Base-by-base conservation (phyloP, 176 grass and related monocot genomes). In the Melocanna baccifera region DNA sequence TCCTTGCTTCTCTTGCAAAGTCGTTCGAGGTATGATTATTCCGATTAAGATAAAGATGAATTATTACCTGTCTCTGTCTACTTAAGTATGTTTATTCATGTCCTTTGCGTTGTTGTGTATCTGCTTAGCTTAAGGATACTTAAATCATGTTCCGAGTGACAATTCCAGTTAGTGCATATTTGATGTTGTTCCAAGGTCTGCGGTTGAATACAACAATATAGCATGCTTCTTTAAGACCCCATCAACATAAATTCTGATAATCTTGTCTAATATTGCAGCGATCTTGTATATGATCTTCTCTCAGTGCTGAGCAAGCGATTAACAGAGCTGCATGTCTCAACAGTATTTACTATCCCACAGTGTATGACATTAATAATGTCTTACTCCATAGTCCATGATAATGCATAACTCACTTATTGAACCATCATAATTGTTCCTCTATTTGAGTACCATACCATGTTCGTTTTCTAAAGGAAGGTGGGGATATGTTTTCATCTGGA, bases 241-340 rank as follows among this genome's bases (percentile, higher is more conserved):
- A 39, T 69, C 8, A 78, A 16, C 11, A 78, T 86, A 56, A 83
- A 70, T 72, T 72, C 15, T 90, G 28, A 12, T 88, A 51, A 42
- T 83, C 22, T 61, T 85, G 16, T 65, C 43, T 55, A 46, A 68
- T 85, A 78, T 67, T 85, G 85, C 87, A 95, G 89, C 0, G 89
- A 95, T 82, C 83, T 95, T 85, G 86, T 98, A 43, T 98, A 95
- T 28, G 87, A 98, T 87, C 89, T 98, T 75, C 91, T 98, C 19
- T 85, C 87, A 22, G 70, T 85, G 53, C 81, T 98, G 77, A 93
- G 89, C 77, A 87, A 88, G 26, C 85, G 85, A 62, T 85, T 98
- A 80, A 93, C 92, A 39, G 93, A 98, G 83, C 83, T 98, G 68
- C 93, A 98, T 83, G 93, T 93, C 9, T 87, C 93, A 13, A 90